A percentile compares a stretch with the other conserved stretches of the same genome.
These are phyloP conservation scores for Puccinia hordei DNA, from an alignment of 1,284 basidiomycete species.

Conservation along the genomic window DNA sequence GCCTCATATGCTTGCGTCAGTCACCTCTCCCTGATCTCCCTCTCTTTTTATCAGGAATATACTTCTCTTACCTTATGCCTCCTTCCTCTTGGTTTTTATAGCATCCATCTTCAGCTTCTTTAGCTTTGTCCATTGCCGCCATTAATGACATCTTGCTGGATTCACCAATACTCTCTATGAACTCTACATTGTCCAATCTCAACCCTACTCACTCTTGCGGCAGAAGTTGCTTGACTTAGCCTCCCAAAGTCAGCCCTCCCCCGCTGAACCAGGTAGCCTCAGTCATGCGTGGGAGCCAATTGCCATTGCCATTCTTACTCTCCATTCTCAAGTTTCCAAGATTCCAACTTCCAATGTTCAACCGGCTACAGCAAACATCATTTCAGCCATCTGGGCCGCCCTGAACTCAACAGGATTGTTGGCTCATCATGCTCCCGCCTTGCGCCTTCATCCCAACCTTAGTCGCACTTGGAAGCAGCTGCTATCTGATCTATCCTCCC, in stretches of 20 bases:
- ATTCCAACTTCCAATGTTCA: neutral
- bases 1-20: no score
- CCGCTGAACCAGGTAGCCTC: neutral
- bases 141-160: conserved; percentile 4
- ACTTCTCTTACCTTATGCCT: no score
- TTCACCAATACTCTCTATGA: neutral
- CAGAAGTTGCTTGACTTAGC: neutral
- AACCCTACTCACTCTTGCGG: neutral
- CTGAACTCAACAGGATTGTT: conserved; percentile 82
- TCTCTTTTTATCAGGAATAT: no score
- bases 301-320: neutral
- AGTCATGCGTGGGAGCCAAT: conserved; percentile 8
- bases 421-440: conserved; percentile 74
- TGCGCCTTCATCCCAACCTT: conserved; percentile 70
- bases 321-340: neutral
- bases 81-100: conserved; percentile 16
- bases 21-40: no score
- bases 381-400: conserved; percentile 88
- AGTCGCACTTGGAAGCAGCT: conserved; percentile 79
- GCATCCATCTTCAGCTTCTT: conserved; percentile 51
- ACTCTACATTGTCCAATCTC: conserved; percentile 11
- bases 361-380: conserved; percentile 63
- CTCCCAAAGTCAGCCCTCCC: neutral
- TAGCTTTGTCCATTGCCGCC: conserved; percentile 51
- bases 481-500: conserved; percentile 74